These are phyloP conservation scores for Beauveria australis DNA, from an alignment of 2,329 filamentous ascomycete genomes.

Conservation along the genomic window DNA sequence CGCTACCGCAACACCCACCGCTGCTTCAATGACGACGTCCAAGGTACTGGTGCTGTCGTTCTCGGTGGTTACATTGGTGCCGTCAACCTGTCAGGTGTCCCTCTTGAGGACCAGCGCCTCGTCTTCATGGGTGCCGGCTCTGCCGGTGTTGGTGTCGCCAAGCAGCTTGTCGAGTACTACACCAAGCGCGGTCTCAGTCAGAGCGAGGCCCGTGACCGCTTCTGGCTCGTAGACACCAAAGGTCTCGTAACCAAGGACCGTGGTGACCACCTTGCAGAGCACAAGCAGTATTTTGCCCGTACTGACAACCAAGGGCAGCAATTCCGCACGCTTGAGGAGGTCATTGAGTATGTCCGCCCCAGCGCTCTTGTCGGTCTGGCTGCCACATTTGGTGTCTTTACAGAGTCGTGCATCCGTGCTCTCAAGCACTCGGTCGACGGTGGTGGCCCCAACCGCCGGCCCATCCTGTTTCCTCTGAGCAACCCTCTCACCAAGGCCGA, in stretches of 20 bases:
- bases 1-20: constrained; percentile 83
- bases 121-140: constrained; percentile 96
- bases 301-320: constrained; percentile 57
- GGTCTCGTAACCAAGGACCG: constrained; percentile 90
- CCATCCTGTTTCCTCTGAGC: constrained; percentile 92
- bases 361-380: constrained; percentile 91
- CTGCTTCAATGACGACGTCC: constrained; percentile 98
- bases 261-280: constrained; percentile 86
- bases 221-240: constrained; percentile 96
- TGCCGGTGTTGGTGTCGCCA: constrained; percentile 92
- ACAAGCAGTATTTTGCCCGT: constrained; percentile 68
- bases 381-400: constrained; percentile 91
- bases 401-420: constrained; percentile 71
- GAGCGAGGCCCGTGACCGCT: constrained; percentile 78
- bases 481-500: constrained; percentile 96
- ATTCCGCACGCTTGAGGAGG: constrained; percentile 75
- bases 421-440: constrained; percentile 56
- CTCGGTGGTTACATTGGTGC: constrained; percentile 69
- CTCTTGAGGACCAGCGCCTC: constrained; percentile 81
- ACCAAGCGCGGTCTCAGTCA: constrained; percentile 85
- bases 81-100: constrained; percentile 78
- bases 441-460: constrained; percentile 61
- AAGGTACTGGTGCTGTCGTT: constrained; percentile 93
- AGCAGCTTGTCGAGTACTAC: constrained; percentile 97
- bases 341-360: constrained; percentile 91